Evolutionary conservation across 176 grass and related monocot genomes (phyloP), one percentile per base, ranked within the genome.

Genomic region (Guadua angustifolia): DNA sequence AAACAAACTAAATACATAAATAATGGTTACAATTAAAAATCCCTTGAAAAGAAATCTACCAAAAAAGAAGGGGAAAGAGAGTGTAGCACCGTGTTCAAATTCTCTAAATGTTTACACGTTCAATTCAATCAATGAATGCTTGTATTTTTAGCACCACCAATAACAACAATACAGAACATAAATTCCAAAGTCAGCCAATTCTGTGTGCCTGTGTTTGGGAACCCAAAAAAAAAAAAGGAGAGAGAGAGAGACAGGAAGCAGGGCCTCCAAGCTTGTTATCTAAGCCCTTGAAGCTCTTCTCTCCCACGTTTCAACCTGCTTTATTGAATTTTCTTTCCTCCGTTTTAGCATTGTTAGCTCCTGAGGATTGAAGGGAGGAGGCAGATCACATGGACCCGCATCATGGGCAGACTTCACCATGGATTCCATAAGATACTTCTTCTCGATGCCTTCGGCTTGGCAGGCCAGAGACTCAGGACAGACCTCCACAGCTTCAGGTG

Each of bases 401-500:
- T 88, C 89, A 43, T 56, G 73, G 19, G 86, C 55, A 62, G 16
- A 87, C 26, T 82, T 88, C 78, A 84, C 86, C 66, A 94, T 75
- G 4, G 97, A 99, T 12, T 96, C 88, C 78, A 88, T 84, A 86
- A 96, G 81, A 63, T 95, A 99, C 33, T 88, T 92, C 79, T 89
- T 90, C 76, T 83, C 88, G 0, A 70, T 25, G 14, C 78, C 93
- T 74, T 84, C 80, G 42, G 86, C 81, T 26, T 78, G 81, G 81
- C 91, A 95, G n/a, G 50, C 89, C 89, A 99, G 85, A 45, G 93
- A 94, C n/a, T 99, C 89, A 2, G 88, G 70, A 60, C 96, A 99
- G 36, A 95, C 36, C 61, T 89, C 83, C 21, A 88, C 49, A 61
- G 93, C 91, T 52, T 89, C 81, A 63, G 81, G 63, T 61, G 91